Percentiles rank a stretch among this genome's conserved stretches.
Conservation (phyloP, 1,284 basidiomycete genomes). For the Cutaneotrichosporon sp. region DNA sequence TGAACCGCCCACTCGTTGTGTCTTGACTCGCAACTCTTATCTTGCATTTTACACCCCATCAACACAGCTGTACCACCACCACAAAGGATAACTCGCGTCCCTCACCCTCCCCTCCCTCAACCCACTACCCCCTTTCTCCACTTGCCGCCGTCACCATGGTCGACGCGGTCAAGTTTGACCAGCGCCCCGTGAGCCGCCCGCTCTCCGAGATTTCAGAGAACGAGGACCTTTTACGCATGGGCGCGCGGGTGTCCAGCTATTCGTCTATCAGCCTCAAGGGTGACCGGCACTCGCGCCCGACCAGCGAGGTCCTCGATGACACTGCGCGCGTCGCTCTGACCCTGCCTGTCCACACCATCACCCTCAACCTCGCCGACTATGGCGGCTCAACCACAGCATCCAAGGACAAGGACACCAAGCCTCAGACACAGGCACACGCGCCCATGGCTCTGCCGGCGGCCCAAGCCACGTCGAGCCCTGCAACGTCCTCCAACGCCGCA, state of each 20-base stretch:
- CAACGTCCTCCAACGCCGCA: conserved; percentile 5
- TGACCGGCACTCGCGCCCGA: conserved; percentile 21
- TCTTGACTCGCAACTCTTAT: too few relatives aligned
- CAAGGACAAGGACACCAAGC: too few relatives aligned
- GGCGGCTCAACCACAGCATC: too few relatives aligned
- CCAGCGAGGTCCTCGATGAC: conserved; percentile 29
- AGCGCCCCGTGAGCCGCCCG: conserved; percentile 10
- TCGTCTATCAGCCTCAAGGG: conserved; percentile 18
- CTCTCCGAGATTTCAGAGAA: conserved; percentile 22
- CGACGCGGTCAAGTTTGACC: conserved; percentile 4
- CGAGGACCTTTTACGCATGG: conserved; percentile 14
- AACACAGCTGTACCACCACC: too few relatives aligned
- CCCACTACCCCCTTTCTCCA: too few relatives aligned
- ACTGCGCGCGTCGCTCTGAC: conserved; percentile 20
- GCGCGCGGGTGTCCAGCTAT: conserved; percentile 17
- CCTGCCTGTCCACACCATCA: conserved; percentile 35
- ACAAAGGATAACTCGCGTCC: too few relatives aligned
- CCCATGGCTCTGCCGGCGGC: too few relatives aligned
- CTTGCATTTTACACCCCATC: too few relatives aligned
- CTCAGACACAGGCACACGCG: too few relatives aligned
- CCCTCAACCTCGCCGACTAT: conserved; percentile 42
- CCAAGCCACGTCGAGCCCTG: conserved; percentile 11
- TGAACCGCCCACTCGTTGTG: too few relatives aligned
- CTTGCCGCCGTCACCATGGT: conserved; percentile 6
- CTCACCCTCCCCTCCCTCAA: too few relatives aligned